Base-by-base conservation (phyloP, 345 rosid genomes). In the Viola odorata region DNA sequence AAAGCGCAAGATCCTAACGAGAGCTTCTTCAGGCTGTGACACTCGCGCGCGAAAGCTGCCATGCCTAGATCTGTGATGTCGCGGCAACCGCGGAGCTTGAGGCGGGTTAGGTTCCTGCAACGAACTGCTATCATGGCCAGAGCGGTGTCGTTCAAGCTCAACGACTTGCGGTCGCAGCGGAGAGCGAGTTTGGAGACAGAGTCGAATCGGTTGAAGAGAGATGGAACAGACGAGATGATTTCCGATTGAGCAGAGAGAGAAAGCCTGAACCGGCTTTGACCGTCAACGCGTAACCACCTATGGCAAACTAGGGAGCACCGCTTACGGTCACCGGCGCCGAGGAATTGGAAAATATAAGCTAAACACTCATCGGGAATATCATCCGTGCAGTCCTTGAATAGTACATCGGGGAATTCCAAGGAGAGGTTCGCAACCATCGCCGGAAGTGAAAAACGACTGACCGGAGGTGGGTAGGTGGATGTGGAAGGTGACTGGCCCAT, bases 71-170 rank as follows among this genome's bases (percentile, higher is more conserved):
- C 98, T 7, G 94, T 80, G 65, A 92, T 66, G 58, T 84, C 87
- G 50, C 96, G 88, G 78, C 98, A 92, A 51, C 94, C 85, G 17
- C 99, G 97, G 73, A 92, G 96, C 87, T 94, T 90, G 53, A 94
- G 75, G 17, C 90, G 87, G 55, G 82, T 72, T 66, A 94, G 84
- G 63, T 77, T 80, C 65, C 59, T 76, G 69, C 96, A 89, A 14
- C 73, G 81, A 50, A 77, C 55, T 4, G 96, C 82, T 69, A 94
- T 82, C 58, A 69, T 62, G 17, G 74, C 41, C 62, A 92, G 71
- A 7, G 84, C 88, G 3, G 80, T 88, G 59, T 94, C 95, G 69
- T 73, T 78, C 10, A 90, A 44, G 77, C 94, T 85, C 55, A 76
- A 48, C 1, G 85, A 75, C 62, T 71, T 82, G 14, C 91, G 84